These are phyloP conservation scores for Phyllosticta citriasiana DNA, from an alignment of 2,329 filamentous ascomycete species.

Conservation along the genomic window DNA sequence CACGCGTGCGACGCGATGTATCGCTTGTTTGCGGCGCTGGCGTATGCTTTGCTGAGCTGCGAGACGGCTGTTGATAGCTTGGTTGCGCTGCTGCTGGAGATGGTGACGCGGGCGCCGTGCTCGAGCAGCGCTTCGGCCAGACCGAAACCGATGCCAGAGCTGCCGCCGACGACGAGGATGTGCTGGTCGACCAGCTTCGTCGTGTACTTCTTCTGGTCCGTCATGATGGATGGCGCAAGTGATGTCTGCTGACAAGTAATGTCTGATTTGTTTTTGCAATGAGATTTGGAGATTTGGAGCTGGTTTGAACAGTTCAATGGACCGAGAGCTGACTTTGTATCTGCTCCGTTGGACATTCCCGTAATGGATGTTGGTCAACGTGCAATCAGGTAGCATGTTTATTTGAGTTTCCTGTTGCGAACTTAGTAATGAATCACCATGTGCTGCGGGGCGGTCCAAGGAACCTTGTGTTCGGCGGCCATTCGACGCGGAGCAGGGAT, in stretches of 20 bases:
- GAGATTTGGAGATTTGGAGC: neutral
- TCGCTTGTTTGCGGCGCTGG: constrained; percentile 22
- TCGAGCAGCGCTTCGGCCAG: constrained; percentile 50
- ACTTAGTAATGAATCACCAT: neutral
- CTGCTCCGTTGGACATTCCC: neutral
- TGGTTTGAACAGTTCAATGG: neutral
- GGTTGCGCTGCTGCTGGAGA: constrained; percentile 48
- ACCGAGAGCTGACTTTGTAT: neutral
- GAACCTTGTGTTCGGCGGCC: neutral
- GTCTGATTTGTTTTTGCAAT: neutral
- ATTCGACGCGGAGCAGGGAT: neutral
- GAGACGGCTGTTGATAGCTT: constrained; percentile 38
- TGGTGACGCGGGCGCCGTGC: constrained; percentile 45
- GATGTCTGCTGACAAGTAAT: neutral
- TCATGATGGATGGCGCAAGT: constrained; percentile 18
- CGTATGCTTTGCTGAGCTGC: constrained; percentile 35
- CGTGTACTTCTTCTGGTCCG: constrained; percentile 35
- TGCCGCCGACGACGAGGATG: constrained; percentile 54
- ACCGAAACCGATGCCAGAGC: constrained; percentile 52
- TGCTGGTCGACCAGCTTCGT: constrained; percentile 38
- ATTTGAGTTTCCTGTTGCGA: neutral
- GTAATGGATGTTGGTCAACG: neutral
- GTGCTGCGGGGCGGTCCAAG: neutral
- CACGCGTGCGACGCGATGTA: constrained; percentile 36
- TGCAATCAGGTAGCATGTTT: too few species aligned